These are phyloP conservation scores for Dendrobium chrysotoxum DNA, from an alignment of 106 monocot species.

Conservation along the genomic window DNA sequence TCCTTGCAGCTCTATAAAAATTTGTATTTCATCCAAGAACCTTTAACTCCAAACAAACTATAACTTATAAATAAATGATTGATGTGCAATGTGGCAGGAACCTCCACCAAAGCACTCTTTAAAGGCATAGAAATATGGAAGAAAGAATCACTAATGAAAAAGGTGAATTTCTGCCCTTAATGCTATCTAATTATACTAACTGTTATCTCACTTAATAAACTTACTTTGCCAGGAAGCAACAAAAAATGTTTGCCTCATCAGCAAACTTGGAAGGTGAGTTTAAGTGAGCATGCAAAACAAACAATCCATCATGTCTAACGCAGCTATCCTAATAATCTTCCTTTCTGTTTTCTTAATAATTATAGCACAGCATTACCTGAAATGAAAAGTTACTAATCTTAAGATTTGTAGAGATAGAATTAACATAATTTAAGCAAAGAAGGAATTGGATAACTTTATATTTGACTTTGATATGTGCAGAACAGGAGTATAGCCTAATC, in stretches of 20 bases:
- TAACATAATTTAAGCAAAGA: background rate
- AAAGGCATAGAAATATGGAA: too few species aligned
- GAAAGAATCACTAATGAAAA: too few species aligned
- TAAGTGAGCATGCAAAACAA: background rate
- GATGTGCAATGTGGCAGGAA: too few species aligned
- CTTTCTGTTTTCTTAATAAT: background rate
- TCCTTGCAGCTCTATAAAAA: too few species aligned
- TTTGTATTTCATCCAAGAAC: too few species aligned
- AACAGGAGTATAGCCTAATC: conserved; percentile 32
- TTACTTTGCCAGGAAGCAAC: conserved; percentile 29
- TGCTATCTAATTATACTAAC: background rate
- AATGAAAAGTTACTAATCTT: background rate
- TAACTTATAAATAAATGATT: too few species aligned
- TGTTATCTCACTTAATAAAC: background rate
- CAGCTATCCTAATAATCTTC: too few species aligned
- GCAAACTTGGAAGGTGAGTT: conserved; percentile 19
- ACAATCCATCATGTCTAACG: background rate
- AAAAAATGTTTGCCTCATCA: conserved; percentile 15
- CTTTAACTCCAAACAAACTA: too few species aligned
- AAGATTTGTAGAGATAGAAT: background rate
- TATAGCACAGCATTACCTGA: background rate
- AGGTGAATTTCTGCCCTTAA: background rate
- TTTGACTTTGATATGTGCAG: conserved; percentile 16
- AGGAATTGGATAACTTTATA: background rate
- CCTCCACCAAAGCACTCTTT: too few species aligned